Evolutionary conservation across 257 asterid genomes (phyloP).

Genomic region (Coffea eugenioides): DNA sequence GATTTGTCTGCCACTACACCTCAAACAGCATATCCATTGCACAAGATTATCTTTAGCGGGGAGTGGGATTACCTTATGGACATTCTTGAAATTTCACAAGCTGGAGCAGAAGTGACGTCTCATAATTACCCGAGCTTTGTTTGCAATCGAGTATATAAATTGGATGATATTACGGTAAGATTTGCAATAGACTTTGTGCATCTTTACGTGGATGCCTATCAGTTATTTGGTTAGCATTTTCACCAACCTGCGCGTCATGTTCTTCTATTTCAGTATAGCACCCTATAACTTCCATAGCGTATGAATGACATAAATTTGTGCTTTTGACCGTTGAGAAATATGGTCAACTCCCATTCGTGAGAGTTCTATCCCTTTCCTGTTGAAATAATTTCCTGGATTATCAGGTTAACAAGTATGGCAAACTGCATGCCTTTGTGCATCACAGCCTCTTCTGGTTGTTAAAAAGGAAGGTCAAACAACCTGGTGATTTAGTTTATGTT

Average conservation of each 20-base stretch:
- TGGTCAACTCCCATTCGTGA: neutral
- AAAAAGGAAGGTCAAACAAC: neutral
- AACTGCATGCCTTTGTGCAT: neutral
- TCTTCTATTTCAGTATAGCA: neutral
- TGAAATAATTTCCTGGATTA: neutral
- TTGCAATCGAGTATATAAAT: conserved; percentile 51
- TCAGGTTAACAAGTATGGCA: neutral
- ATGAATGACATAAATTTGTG: neutral
- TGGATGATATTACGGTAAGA: conserved; percentile 54
- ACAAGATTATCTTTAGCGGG: conserved; percentile 69
- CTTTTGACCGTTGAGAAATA: neutral
- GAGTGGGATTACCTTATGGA: conserved; percentile 86
- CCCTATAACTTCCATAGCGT: neutral
- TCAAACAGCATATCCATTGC: conserved; percentile 72
- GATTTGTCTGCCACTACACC: conserved; percentile 59
- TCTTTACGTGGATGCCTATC: neutral
- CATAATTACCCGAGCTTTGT: conserved; percentile 74
- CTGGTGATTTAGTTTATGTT: neutral
- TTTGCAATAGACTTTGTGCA: neutral
- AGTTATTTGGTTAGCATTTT: neutral
- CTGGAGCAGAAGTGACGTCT: conserved; percentile 35
- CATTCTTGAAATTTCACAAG: conserved; percentile 36
- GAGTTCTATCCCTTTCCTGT: neutral
- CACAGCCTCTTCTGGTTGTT: neutral
- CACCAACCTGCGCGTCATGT: neutral